Percentiles rank a stretch among this genome's conserved stretches.
Conservation (phyloP, 352 stramenopile genomes). For the Pythium folliculosum region DNA sequence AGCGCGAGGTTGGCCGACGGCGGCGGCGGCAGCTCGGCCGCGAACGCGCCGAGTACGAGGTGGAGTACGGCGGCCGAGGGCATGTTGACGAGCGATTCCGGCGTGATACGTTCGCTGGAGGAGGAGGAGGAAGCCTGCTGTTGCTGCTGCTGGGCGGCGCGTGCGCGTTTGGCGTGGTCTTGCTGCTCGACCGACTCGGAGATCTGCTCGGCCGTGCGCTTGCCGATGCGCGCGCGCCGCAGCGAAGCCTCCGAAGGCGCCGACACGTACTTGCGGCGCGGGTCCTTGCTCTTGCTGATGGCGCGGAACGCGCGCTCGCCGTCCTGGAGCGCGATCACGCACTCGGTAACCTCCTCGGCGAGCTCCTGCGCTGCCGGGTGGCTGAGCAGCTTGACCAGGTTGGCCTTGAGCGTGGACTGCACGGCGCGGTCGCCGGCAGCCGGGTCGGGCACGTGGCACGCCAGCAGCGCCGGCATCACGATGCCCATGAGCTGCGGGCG, state of each 20-base stretch:
- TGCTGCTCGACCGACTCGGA: conserved; percentile 64
- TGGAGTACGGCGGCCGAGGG: conserved; percentile 68
- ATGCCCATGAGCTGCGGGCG: conserved; percentile 59
- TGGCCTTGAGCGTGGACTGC: conserved; percentile 64
- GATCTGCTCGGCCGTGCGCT: conserved; percentile 56
- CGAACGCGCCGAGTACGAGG: conserved; percentile 71
- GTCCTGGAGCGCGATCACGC: conserved; percentile 66
- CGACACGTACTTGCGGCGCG: conserved; percentile 71
- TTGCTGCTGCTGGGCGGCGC: conserved; percentile 18
- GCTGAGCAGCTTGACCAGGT: conserved; percentile 71
- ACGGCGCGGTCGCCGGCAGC: conserved; percentile 42
- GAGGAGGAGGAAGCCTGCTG: too few relatives aligned
- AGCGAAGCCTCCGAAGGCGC: conserved; percentile 70
- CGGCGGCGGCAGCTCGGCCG: conserved; percentile 52
- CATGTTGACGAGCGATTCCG: conserved; percentile 79
- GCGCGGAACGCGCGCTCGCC: conserved; percentile 76
- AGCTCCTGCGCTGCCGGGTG: conserved; percentile 59
- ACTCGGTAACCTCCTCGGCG: conserved; percentile 72
- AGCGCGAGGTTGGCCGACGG: conserved; percentile 58
- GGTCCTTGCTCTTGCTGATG: conserved; percentile 81
- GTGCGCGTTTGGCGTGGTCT: conserved; percentile 46
- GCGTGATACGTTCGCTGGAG: conserved; percentile 37
- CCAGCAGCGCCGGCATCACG: conserved; percentile 53
- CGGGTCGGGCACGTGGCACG: conserved; percentile 33
- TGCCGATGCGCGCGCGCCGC: conserved; percentile 62